Evolutionary conservation across 2,329 filamentous ascomycete genomes (phyloP).

Genomic region (Malbranchea zuffiana): DNA sequence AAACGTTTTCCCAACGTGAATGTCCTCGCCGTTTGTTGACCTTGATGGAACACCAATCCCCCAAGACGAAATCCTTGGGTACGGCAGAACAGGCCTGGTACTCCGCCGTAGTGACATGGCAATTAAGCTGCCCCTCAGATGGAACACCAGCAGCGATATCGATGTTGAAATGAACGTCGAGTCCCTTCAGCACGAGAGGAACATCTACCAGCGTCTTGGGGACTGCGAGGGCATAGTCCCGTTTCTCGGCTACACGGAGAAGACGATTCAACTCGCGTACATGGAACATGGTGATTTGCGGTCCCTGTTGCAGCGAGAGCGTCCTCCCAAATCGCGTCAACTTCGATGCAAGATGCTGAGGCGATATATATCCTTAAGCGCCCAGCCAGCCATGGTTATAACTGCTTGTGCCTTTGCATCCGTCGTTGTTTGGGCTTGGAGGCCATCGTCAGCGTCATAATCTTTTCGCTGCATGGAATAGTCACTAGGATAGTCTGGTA

Average conservation of each 20-base stretch:
- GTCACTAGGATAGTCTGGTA: too few species aligned
- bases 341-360: too few species aligned
- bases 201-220: slow-evolving; percentile 7
- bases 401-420: too few species aligned
- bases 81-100: slow-evolving; percentile 10
- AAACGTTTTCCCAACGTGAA: too few species aligned
- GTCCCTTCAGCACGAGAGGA: slow-evolving; percentile 6
- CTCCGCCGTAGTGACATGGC: slow-evolving; percentile 3
- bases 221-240: slow-evolving; percentile 9
- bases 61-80: slow-evolving; percentile 8
- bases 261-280: slow-evolving; percentile 12
- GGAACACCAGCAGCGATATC: slow-evolving; percentile 3
- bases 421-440: too few species aligned
- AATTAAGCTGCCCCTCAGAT: slow-evolving; percentile 9
- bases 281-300: slow-evolving; percentile 22
- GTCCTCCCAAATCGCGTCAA: slow-evolving; percentile 16
- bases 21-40: not conserved
- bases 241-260: slow-evolving; percentile 1
- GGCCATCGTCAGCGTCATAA: too few species aligned
- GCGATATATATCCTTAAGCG: too few species aligned
- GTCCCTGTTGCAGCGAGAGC: slow-evolving; percentile 15
- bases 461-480: too few species aligned
- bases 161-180: slow-evolving; percentile 6
- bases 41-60: not conserved
- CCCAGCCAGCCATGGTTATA: too few species aligned